phyloP scores from a whole-genome alignment of 805 yeast genomes.

The Ogataea pini region DNA sequence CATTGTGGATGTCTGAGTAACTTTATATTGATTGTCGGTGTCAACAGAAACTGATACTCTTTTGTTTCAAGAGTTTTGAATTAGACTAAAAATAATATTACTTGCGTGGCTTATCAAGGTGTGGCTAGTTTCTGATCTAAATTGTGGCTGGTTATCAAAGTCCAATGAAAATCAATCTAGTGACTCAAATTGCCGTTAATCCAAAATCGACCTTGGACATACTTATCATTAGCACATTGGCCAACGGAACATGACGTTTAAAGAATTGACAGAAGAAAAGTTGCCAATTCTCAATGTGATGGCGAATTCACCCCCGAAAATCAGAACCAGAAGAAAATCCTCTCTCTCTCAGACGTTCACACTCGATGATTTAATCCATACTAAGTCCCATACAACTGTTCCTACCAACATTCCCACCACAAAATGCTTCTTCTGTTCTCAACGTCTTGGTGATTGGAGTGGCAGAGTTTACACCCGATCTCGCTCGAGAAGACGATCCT shows the following conservation, averaged over 20 bases:
- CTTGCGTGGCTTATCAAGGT: neutral
- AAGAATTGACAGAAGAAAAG: no score
- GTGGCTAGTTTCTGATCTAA: neutral
- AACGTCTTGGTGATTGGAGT: no score
- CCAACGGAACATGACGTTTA: no score
- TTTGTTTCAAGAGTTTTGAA: no score
- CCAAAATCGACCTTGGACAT: no score
- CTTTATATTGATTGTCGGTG: neutral
- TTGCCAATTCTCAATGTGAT: no score
- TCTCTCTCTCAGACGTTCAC: conserved; percentile 26
- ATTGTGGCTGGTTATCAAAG: conserved; percentile 1
- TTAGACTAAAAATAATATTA: no score
- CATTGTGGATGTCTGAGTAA: neutral
- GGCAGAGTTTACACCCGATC: neutral
- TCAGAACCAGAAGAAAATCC: conserved; percentile 29
- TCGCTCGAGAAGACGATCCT: conserved; percentile 14
- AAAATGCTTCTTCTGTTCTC: conserved; percentile 16
- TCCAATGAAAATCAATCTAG: neutral
- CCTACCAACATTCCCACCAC: no score
- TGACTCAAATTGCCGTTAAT: no score
- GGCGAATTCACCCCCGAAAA: no score
- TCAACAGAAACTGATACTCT: neutral
- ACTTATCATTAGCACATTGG: no score
- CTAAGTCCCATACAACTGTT: no score
- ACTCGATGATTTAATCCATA: conserved; percentile 15